These are phyloP conservation scores for Poa pratensis DNA, from an alignment of 176 grass and related monocot species.

Conservation along the genomic window DNA sequence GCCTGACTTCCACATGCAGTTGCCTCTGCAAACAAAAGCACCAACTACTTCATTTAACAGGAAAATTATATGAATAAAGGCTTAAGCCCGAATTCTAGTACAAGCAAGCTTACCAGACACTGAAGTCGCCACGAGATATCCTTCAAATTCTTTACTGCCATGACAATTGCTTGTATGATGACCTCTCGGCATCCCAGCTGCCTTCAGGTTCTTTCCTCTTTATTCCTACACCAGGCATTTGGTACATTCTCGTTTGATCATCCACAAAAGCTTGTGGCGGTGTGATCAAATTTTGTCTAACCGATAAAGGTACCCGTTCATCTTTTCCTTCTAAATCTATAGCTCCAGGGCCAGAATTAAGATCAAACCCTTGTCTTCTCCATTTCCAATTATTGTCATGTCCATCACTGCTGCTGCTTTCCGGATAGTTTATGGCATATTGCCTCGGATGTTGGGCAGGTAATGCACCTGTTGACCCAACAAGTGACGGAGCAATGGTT, in stretches of 20 bases:
- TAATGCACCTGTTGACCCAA: conserved; percentile 58
- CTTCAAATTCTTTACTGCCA: conserved; percentile 60
- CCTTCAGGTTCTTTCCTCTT: conserved; percentile 95
- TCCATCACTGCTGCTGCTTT: conserved; percentile 62
- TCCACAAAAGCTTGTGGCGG: conserved; percentile 64
- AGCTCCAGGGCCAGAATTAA: conserved; percentile 81
- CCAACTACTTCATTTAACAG: background rate
- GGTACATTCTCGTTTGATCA: conserved; percentile 77
- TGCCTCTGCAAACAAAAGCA: conserved; percentile 47
- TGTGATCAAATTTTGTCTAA: conserved; percentile 69
- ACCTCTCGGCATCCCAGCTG: conserved; percentile 81
- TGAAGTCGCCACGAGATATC: conserved; percentile 38
- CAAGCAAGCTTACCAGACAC: conserved; percentile 48
- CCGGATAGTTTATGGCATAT: conserved; percentile 74
- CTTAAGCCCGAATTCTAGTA: background rate
- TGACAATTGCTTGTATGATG: conserved; percentile 75
- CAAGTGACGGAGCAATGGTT: conserved; percentile 47
- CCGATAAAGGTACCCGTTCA: conserved; percentile 50
- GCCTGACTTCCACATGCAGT: conserved; percentile 29
- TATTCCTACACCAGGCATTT: conserved; percentile 62
- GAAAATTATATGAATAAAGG: background rate
- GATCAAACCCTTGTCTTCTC: conserved; percentile 84
- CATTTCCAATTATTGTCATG: conserved; percentile 66
- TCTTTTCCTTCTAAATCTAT: conserved; percentile 74
- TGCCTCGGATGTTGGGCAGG: conserved; percentile 70